These are phyloP conservation scores for Fusarium torreyae DNA, from an alignment of 2,329 filamentous ascomycete genomes.

Conservation along the genomic window DNA sequence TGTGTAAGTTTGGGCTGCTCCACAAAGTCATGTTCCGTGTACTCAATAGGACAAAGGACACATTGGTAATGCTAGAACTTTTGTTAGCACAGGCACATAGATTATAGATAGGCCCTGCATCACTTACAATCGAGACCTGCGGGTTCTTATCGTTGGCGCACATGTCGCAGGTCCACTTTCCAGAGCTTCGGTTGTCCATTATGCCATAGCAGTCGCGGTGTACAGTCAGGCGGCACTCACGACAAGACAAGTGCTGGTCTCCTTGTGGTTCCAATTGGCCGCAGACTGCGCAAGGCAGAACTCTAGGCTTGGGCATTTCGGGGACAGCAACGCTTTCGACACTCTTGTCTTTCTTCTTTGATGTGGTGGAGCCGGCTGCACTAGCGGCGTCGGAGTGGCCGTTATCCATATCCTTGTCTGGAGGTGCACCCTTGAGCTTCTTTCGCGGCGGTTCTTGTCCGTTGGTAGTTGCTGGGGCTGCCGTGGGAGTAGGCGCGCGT, in stretches of 20 bases:
- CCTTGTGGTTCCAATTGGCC: constrained; percentile 78
- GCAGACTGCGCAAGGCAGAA: constrained; percentile 90
- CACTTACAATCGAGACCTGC: constrained; percentile 87
- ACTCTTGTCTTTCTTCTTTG: constrained; percentile 74
- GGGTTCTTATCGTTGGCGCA: constrained; percentile 95
- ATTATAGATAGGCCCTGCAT: neutral
- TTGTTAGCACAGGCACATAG: constrained; percentile 51
- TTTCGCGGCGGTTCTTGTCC: constrained; percentile 72
- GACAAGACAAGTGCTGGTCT: constrained; percentile 83
- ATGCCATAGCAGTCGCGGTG: constrained; percentile 96
- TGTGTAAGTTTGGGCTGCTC: constrained; percentile 71
- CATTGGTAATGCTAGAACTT: constrained; percentile 84
- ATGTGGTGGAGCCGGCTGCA: constrained; percentile 55
- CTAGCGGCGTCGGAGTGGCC: constrained; percentile 62
- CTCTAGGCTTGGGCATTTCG: constrained; percentile 82
- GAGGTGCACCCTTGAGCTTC: constrained; percentile 70
- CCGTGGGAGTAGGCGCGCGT: constrained; percentile 58
- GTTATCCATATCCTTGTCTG: constrained; percentile 67
- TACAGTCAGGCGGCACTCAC: constrained; percentile 91
- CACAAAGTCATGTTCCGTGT: constrained; percentile 86
- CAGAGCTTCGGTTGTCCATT: constrained; percentile 74
- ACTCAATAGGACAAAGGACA: constrained; percentile 87
- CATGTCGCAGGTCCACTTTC: constrained; percentile 96
- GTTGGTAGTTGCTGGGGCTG: constrained; percentile 44
- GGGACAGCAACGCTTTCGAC: constrained; percentile 73